Evolutionary conservation across 2,329 filamentous ascomycete species (phyloP), one percentile per base, ranked within the genome.

Genomic region (Paecilomyces formosus): DNA sequence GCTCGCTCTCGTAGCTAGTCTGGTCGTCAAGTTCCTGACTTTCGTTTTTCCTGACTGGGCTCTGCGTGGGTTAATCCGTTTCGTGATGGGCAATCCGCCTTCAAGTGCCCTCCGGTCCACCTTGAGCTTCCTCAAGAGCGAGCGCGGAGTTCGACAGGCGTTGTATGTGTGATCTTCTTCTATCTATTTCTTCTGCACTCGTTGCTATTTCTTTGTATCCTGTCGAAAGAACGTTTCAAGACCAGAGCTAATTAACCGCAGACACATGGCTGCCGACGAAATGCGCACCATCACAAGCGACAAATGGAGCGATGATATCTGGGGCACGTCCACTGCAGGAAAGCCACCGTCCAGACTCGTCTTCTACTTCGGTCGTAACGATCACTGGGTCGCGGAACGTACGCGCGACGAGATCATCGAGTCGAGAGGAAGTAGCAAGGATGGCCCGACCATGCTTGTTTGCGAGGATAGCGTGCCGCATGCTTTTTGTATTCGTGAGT

Each of bases 351-450:
- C 79, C 2, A 78, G 77, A 55, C 61, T 87, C 50, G 78, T 79
- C 55, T 85, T 87, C 65, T 80, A 85, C 63, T 87, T 85, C 68
- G 84, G 81, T 0, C 72, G 79, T 35, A 72, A 81, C 54, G 85
- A 87, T 65, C 82, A 85, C 65, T 87, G 84, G 84, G 81, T 87
- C 26, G 82, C 83, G 1, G 77, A 84, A 61, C 72, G 76, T 64
- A 85, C 83, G 30, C 74, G 83, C 35, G 81, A 86, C 63, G 77
- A 79, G 49, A 72, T 87, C 39, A 80, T 86, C 60, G 35, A 56
- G 58, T 55, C 61, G 57, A 68, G 58, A 63, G 65, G 26, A 65
- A 66, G 2, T 57, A 65, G 15, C n/a, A 8, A n/a, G 67, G 66
- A 68, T 31, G 77, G 78, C 31, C 80, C 81, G 2, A 72, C 68